Percentiles rank a stretch among this genome's conserved stretches.
Evolutionary conservation across 257 asterid genomes (phyloP).

Genomic region (Lycium barbarum): DNA sequence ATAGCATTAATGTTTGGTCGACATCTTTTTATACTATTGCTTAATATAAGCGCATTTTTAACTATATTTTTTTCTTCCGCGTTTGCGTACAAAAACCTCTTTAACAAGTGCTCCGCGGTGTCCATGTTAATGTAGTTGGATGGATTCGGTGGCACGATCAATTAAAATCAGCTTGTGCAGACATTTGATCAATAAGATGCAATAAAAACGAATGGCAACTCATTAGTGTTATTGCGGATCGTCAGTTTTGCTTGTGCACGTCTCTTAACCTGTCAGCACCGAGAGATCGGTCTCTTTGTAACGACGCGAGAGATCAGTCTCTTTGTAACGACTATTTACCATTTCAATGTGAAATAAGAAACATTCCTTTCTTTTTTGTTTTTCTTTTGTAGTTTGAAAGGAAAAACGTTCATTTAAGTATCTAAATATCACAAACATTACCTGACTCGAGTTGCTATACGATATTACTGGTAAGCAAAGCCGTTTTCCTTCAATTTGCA

Average conservation of each 20-base stretch:
- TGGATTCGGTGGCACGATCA: background rate
- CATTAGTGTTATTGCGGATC: background rate
- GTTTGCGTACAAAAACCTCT: background rate
- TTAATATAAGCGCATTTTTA: no score
- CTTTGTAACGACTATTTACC: no score
- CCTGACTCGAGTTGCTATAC: no score
- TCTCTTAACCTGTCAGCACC: background rate
- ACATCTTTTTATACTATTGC: background rate
- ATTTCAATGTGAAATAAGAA: background rate
- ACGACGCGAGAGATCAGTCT: background rate
- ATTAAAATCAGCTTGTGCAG: background rate
- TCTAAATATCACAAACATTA: background rate
- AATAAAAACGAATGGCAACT: background rate
- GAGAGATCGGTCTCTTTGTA: background rate
- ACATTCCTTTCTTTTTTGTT: background rate
- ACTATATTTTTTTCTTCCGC: background rate
- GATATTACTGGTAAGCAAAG: no score
- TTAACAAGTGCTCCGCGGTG: background rate
- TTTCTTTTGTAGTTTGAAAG: no score
- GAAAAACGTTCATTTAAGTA: background rate
- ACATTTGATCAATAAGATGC: background rate
- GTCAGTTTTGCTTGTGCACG: background rate
- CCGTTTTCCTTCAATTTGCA: no score
- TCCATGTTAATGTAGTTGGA: background rate
- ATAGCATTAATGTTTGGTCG: background rate